These are phyloP conservation scores for Albatrellus ellisii DNA, from an alignment of 768 basidiomycete species.

Conservation along the genomic window DNA sequence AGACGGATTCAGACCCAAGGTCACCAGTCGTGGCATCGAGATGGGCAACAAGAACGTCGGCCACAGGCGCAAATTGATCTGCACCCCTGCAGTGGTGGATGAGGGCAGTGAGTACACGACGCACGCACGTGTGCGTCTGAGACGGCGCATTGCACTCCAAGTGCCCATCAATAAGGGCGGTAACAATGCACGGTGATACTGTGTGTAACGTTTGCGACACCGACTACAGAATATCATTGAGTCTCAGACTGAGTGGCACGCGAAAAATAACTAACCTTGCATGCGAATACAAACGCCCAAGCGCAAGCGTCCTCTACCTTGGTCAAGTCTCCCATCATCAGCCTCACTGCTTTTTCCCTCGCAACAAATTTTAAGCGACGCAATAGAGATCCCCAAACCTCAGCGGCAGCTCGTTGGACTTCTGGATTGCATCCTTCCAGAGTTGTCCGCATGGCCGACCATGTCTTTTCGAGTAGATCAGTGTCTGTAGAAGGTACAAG, in stretches of 20 bases:
- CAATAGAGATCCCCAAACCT: conserved; percentile 77
- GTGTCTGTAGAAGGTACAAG: conserved; percentile 46
- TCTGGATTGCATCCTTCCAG: conserved; percentile 54
- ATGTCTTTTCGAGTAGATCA: conserved; percentile 46
- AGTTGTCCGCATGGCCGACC: conserved; percentile 35
- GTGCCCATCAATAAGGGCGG: conserved; percentile 42
- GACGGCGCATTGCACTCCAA: conserved; percentile 28
- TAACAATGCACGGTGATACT: conserved; percentile 47
- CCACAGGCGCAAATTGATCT: conserved; percentile 46
- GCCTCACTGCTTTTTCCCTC: conserved; percentile 38
- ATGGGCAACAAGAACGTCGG: conserved; percentile 36
- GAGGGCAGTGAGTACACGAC: conserved; percentile 64
- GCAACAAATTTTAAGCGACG: conserved; percentile 54
- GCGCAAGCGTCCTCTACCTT: conserved; percentile 52
- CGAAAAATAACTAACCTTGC: conserved; percentile 40
- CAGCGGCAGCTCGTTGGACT: conserved; percentile 65
- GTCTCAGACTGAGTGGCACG: background rate
- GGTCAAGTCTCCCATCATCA: conserved; percentile 39
- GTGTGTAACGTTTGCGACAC: conserved; percentile 77
- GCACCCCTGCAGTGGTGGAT: conserved; percentile 71
- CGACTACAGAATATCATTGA: conserved; percentile 32
- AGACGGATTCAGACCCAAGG: conserved; percentile 10
- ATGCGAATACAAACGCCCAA: conserved; percentile 67
- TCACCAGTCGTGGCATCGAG: conserved; percentile 16
- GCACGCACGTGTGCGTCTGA: conserved; percentile 40